Conservation (phyloP, 225 moss, liverwort and hornwort genomes). For the Pleurozium schreberi region DNA sequence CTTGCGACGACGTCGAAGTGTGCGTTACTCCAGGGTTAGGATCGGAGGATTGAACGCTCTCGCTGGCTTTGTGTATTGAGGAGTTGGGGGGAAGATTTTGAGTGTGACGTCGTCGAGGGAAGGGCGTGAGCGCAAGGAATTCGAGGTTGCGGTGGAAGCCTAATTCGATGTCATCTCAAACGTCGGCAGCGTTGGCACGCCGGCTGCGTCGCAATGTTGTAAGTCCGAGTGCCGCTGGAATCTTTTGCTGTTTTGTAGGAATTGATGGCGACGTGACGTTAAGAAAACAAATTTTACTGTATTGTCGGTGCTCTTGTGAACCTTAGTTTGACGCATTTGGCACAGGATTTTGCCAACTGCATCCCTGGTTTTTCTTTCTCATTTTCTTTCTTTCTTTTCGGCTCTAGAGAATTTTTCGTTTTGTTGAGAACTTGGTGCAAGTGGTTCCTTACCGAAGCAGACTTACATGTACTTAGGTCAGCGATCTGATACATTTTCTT, state of each 20-base stretch:
- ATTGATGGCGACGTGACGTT: not conserved
- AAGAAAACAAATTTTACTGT: not conserved
- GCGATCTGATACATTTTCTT: not conserved
- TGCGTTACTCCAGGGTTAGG: not conserved
- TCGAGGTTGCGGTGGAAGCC: not conserved
- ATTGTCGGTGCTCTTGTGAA: not conserved
- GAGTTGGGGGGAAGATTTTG: not conserved
- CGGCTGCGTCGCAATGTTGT: constrained; percentile 65
- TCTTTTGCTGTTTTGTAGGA: not conserved
- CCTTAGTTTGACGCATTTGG: not conserved
- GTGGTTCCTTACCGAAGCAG: not conserved
- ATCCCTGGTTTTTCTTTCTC: not conserved
- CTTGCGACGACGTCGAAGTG: not conserved
- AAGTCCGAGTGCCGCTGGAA: constrained; percentile 13
- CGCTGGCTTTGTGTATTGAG: not conserved
- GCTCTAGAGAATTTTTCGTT: not conserved
- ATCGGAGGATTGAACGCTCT: not conserved
- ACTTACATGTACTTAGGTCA: not conserved
- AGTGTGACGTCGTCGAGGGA: not conserved
- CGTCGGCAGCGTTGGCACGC: constrained; percentile 81
- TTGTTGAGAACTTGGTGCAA: not conserved
- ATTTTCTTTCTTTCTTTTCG: not conserved
- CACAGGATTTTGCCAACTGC: not conserved
- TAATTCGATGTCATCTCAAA: constrained; percentile 76
- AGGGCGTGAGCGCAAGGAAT: not conserved